These are phyloP conservation scores for Aspergillus japonicus DNA, from an alignment of 2,329 filamentous ascomycete species.

Conservation along the genomic window DNA sequence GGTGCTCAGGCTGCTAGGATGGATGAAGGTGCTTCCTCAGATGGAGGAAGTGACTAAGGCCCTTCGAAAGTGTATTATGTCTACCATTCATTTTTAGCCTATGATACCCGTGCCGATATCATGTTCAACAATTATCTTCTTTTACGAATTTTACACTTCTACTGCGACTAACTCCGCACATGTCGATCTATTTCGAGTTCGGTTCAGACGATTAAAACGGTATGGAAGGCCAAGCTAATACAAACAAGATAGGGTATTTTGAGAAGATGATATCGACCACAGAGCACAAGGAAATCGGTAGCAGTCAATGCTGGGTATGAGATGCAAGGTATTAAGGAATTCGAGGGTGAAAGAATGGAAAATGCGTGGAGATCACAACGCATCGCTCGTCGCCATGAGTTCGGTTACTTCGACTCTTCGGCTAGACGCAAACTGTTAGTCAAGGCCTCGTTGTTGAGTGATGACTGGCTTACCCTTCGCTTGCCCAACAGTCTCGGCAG, in stretches of 20 bases:
- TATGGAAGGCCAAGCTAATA: constrained; percentile 5
- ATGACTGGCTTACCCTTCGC: constrained; percentile 11
- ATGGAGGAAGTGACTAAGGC: constrained; percentile 14
- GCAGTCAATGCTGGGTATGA: constrained; percentile 18
- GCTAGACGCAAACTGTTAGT: constrained; percentile 8
- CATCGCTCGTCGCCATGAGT: constrained; percentile 13
- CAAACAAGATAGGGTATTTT: constrained; percentile 21
- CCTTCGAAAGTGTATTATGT: not conserved
- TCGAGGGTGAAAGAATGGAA: constrained; percentile 2
- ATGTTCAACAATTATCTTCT: not conserved
- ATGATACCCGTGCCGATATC: constrained; percentile 12
- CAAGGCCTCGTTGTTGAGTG: constrained; percentile 3
- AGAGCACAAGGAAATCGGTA: constrained; percentile 11
- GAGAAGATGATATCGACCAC: constrained; percentile 8
- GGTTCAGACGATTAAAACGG: not conserved
- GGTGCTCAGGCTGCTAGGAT: constrained; percentile 18
- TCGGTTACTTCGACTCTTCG: constrained; percentile 9
- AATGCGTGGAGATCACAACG: constrained; percentile 1
- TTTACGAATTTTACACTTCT: not conserved
- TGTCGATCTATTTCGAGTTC: not conserved
- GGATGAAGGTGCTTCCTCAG: constrained; percentile 20
- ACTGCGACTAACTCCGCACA: not conserved
- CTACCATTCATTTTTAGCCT: not conserved
- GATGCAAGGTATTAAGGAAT: constrained; percentile 12
- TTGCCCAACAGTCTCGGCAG: constrained; percentile 12